A percentile compares a stretch with the other conserved stretches of the same genome.
Evolutionary conservation across 2,329 filamentous ascomycete genomes (phyloP).

Genomic region (Colletotrichum kahawae): DNA sequence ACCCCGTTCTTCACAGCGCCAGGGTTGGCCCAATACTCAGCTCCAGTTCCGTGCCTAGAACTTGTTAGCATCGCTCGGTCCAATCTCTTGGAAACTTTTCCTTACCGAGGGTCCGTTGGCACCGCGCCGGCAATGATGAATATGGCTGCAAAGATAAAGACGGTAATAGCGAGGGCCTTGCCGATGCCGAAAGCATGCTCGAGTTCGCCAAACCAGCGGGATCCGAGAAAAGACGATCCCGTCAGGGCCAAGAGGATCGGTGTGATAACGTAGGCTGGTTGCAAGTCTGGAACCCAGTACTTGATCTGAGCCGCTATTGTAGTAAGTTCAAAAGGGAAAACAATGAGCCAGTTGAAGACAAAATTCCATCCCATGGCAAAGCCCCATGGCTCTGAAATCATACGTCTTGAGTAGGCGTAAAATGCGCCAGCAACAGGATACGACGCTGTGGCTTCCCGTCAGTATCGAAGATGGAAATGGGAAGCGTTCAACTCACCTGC

Average conservation of each 20-base stretch:
- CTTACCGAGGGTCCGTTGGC: constrained; percentile 39
- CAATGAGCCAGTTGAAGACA: constrained; percentile 38
- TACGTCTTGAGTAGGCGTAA: constrained; percentile 41
- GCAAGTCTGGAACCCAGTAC: constrained; percentile 31
- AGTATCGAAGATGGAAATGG: background rate
- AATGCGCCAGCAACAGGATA: constrained; percentile 41
- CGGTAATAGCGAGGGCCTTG: constrained; percentile 55
- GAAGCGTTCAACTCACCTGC: constrained; percentile 24
- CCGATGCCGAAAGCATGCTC: constrained; percentile 58
- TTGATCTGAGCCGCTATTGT: constrained; percentile 35
- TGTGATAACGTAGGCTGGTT: constrained; percentile 36
- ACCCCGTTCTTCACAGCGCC: constrained; percentile 48
- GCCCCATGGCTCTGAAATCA: constrained; percentile 41
- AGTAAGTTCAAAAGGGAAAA: constrained; percentile 42
- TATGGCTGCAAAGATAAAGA: constrained; percentile 63
- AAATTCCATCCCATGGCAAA: constrained; percentile 47
- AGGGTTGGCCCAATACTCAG: constrained; percentile 53
- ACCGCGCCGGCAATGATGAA: constrained; percentile 56
- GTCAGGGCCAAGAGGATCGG: constrained; percentile 43
- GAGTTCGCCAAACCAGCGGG: constrained; percentile 49
- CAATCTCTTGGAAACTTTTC: constrained; percentile 40
- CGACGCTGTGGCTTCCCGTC: constrained; percentile 25
- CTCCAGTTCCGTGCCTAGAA: constrained; percentile 25
- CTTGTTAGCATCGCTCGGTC: background rate
- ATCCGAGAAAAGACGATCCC: constrained; percentile 50